phyloP scores from a whole-genome alignment of 345 rosid species.

The Microthlaspi erraticum region DNA sequence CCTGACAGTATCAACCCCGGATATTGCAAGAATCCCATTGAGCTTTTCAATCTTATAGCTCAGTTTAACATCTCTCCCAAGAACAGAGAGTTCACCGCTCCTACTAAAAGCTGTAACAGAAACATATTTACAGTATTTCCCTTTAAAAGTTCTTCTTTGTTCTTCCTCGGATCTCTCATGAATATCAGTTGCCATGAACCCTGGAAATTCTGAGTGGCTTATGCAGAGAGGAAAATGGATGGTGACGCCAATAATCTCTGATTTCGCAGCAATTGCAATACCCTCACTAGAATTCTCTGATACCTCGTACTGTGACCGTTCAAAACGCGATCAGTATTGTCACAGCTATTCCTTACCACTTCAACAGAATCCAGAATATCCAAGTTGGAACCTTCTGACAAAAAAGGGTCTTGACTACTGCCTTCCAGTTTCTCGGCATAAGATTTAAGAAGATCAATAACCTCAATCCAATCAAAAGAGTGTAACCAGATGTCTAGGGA shows the following conservation, averaged over 20 bases:
- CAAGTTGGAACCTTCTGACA: constrained; percentile 37
- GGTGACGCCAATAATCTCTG: constrained; percentile 61
- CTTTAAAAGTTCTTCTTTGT: constrained; percentile 37
- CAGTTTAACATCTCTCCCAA: constrained; percentile 53
- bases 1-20: constrained; percentile 46
- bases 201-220: constrained; percentile 42
- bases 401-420: constrained; percentile 30
- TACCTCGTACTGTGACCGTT: constrained; percentile 37
- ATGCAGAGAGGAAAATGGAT: constrained; percentile 59
- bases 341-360: constrained; percentile 39
- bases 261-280: constrained; percentile 46
- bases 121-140: constrained; percentile 55
- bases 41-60: constrained; percentile 58
- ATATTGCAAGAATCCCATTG: constrained; percentile 50
- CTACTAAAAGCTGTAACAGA: constrained; percentile 53
- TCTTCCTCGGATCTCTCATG: constrained; percentile 43
- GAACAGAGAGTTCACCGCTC: constrained; percentile 51
- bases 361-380: constrained; percentile 32
- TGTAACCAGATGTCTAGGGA: constrained; percentile 79
- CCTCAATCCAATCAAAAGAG: constrained; percentile 57
- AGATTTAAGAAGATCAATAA: constrained; percentile 51
- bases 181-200: constrained; percentile 45
- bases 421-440: constrained; percentile 49
- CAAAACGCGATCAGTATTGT: constrained; percentile 38
- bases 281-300: constrained; percentile 38